These are phyloP conservation scores for Leishmania arabica DNA, from an alignment of 208 protist genomes.

Conservation along the genomic window DNA sequence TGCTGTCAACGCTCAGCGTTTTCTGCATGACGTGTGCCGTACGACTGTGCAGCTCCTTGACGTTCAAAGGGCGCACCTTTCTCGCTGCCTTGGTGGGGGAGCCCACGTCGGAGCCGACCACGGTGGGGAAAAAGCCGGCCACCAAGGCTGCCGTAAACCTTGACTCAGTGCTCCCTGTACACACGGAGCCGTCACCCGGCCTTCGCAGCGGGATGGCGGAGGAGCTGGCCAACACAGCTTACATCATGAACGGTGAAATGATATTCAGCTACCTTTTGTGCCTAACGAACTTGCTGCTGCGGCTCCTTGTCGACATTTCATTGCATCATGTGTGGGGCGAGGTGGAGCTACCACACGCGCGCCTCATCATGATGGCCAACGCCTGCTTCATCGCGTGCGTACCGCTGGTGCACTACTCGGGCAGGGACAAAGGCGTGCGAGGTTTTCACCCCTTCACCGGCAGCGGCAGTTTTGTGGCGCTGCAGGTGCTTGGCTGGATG, in stretches of 20 bases:
- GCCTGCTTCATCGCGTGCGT: constrained; percentile 51
- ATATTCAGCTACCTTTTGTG: constrained; percentile 57
- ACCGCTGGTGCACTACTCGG: constrained; percentile 71
- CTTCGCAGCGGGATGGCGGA: background rate
- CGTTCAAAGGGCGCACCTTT: background rate
- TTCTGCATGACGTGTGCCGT: constrained; percentile 46
- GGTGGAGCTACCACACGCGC: constrained; percentile 22
- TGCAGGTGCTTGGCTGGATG: constrained; percentile 80
- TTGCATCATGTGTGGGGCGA: constrained; percentile 32
- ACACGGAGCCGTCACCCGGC: background rate
- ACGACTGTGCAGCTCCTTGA: constrained; percentile 37
- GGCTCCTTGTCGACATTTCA: constrained; percentile 61
- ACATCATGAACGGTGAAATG: constrained; percentile 68
- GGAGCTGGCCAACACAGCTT: constrained; percentile 21
- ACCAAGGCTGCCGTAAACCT: background rate
- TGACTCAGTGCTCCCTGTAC: background rate
- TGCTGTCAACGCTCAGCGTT: constrained; percentile 42
- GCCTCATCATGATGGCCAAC: constrained; percentile 38
- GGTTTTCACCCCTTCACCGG: constrained; percentile 66
- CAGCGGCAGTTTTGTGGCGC: constrained; percentile 61
- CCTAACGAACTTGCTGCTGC: constrained; percentile 51
- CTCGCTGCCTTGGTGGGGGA: background rate
- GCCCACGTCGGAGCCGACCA: background rate
- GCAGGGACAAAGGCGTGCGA: constrained; percentile 57
- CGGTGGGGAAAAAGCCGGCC: background rate